Evolutionary conservation across 2,329 filamentous ascomycete genomes (phyloP), one percentile per base, ranked within the genome.

Genomic region (Scolecobasidium constrictum): DNA sequence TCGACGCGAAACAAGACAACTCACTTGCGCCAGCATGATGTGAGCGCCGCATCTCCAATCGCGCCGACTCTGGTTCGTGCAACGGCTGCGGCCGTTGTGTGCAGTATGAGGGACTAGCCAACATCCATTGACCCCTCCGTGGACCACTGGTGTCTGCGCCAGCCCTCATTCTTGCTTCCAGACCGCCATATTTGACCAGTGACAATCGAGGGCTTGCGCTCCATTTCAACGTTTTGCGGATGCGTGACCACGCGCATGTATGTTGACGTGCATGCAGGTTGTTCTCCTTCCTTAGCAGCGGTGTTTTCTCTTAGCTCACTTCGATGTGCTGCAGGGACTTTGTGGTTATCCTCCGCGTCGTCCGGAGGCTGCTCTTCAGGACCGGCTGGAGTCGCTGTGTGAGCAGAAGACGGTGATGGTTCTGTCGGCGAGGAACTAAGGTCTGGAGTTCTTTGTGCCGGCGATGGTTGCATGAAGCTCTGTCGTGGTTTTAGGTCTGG

Each of bases 141-240:
- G 9, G 34, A 17, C 40, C 40, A 42, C 33, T 42, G 40, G 18
- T 42, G 19, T 17, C 40, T 28, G n/a, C 40, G 13, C 40, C 40
- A 42, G 17, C 34, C 34, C 15, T 36, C 19, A 3, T 17, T 22
- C 33, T 37, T 42, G 33, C 34, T 20, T 11, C 26, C 16, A 11
- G 40, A 42, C 12, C 31, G 31, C 40, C 40, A 42, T 4, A 42
- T 35, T 7, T 42, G 40, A 16, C 40, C 40, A 20, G 35, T 17
- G 19, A 22, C 31, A 19, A 37, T 28, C n/a, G 31, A 35, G 20
- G 11, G 40, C 40, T 4, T 17, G 31, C n/a, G 35, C 33, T 17
- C 31, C 6, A 20, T 35, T 5, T 37, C 34, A 3, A n/a, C 18
- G 20, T 37, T 36, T n/a, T n/a, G n/a, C n/a, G n/a, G n/a, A n/a